Percentiles rank a stretch among this genome's conserved stretches.
Conservation (phyloP, 768 basidiomycete genomes). For the Leccinum ochraceum region DNA sequence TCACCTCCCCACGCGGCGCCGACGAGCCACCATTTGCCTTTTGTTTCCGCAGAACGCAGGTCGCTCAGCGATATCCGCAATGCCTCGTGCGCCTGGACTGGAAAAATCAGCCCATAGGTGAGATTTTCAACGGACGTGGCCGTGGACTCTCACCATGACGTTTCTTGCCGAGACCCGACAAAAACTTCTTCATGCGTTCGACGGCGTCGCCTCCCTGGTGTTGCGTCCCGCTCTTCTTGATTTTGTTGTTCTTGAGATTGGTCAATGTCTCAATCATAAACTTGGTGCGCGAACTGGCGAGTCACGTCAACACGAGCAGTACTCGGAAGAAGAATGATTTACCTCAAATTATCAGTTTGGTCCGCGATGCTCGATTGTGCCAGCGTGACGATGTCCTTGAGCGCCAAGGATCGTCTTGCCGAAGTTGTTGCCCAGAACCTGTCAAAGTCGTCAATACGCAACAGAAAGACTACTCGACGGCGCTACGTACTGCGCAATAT, state of each 20-base stretch:
- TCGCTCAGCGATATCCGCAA: conserved; percentile 86
- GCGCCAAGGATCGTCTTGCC: conserved; percentile 88
- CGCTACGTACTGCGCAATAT: conserved; percentile 68
- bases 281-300: conserved; percentile 77
- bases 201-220: conserved; percentile 76
- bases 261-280: conserved; percentile 96
- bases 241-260: conserved; percentile 91
- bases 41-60: conserved; percentile 77
- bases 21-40: conserved; percentile 98
- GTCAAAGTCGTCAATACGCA: conserved; percentile 12
- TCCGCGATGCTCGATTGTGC: conserved; percentile 71
- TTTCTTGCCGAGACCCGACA: conserved; percentile 74
- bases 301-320: conserved; percentile 1
- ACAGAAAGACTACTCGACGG: background rate
- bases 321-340: background rate
- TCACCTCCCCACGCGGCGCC: conserved; percentile 96
- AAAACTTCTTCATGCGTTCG: conserved; percentile 86
- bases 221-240: conserved; percentile 62
- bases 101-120: background rate
- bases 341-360: conserved; percentile 56
- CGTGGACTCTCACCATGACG: conserved; percentile 54
- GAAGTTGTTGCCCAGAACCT: conserved; percentile 92
- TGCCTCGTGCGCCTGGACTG: conserved; percentile 83
- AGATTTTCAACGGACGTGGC: background rate
- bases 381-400: conserved; percentile 87